Evolutionary conservation across 2,329 filamentous ascomycete genomes (phyloP), one percentile per base, ranked within the genome.

Genomic region (Trichoderma atroviride): DNA sequence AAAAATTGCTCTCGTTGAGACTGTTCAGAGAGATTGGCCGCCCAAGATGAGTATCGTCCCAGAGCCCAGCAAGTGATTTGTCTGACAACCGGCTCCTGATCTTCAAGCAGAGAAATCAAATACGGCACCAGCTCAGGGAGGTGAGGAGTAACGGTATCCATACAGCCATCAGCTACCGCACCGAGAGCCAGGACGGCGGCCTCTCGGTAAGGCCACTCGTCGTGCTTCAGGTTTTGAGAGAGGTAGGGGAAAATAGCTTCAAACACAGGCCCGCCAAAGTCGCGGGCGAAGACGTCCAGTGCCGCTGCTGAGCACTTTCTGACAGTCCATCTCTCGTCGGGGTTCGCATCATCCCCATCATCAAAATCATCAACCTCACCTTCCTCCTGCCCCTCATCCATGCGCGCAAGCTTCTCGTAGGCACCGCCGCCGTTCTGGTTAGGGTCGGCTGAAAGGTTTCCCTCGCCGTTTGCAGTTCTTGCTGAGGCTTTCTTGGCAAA

Each of bases 11-110:
- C 87, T 76, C 91, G 91, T 72, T 94, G 87, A 22, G 83, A 82
- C 19, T 85, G 86, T 61, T 91, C 88, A 29, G 87, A 82, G 27
- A 97, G 86, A 71, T 90, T 88, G 5, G 94, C 91, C 11, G 94
- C 95, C 96, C 96, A 99, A 56, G 90, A 85, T 5, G 96, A 97
- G 80, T 97, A 99, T 57, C 96, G 88, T 22, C 94, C 94, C 27
- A 99, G 87, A 6, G 96, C 96, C 96, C 96, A 99, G 81, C 96
- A 99, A 29, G 95, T 98, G 73, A 99, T 99, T 78, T 97, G 93
- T 71, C 96, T 88, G 47, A 99, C 95, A 16, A 98, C 91, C 16
- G 96, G 93, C 79, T 97, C 94, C 1, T 87, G 78, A 76, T 99
- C 96, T 69, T 91, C 88, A 43, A 99, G 85, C 0, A 97, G 87